These are phyloP conservation scores for Pseudocercospora macadamiae DNA, from an alignment of 2,329 filamentous ascomycete species.

Conservation along the genomic window DNA sequence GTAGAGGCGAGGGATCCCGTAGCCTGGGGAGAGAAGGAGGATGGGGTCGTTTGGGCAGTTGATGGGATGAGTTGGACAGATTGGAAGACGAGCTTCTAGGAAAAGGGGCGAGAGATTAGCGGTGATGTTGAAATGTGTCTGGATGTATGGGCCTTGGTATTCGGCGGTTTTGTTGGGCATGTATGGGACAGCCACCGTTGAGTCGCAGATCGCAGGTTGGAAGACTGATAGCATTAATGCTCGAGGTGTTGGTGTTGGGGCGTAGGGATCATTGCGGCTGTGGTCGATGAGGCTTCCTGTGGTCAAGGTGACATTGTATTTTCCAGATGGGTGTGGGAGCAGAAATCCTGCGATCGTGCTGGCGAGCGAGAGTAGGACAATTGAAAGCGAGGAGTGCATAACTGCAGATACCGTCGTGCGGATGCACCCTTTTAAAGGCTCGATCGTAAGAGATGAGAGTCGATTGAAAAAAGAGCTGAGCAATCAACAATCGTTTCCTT, in stretches of 20 bases:
- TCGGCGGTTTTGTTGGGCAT: constrained; percentile 26
- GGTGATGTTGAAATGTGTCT: not conserved
- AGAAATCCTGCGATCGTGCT: not conserved
- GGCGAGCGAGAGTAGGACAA: not conserved
- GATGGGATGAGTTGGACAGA: not conserved
- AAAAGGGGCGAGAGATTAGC: not conserved
- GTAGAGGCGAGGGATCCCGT: constrained; percentile 47
- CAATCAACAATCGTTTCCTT: not conserved
- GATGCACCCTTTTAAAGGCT: no score
- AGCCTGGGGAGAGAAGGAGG: constrained; percentile 50
- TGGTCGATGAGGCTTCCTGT: not conserved
- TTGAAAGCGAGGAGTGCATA: not conserved
- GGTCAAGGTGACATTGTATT: not conserved
- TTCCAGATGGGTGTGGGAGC: not conserved
- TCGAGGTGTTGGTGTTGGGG: not conserved
- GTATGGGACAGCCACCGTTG: constrained; percentile 5
- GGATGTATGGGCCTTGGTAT: constrained; percentile 11
- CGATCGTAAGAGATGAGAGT: no score
- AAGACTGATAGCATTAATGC: not conserved
- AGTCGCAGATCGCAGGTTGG: not conserved
- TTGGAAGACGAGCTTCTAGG: constrained; percentile 7
- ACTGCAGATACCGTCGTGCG: no score
- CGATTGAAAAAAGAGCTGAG: no score
- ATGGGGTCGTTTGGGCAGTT: constrained; percentile 28
- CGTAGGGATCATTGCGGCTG: not conserved